Conservation (phyloP, 202 grass and related monocot species). For the Elaeis oleifera region DNA sequence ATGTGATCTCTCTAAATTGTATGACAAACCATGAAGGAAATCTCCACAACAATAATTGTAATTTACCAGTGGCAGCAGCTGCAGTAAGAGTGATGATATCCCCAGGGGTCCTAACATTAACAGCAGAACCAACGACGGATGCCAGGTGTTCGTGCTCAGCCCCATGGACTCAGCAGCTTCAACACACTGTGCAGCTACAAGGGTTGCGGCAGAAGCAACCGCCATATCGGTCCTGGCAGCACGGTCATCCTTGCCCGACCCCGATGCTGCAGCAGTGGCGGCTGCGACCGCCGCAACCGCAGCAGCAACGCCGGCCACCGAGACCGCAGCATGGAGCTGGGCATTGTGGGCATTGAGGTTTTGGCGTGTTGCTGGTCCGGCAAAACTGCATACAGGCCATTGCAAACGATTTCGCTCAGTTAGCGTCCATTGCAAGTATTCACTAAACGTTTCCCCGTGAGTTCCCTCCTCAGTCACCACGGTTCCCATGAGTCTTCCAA, state of each 20-base stretch:
- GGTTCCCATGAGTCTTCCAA: no score
- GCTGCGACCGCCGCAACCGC: constrained; percentile 70
- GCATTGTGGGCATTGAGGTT: constrained; percentile 77
- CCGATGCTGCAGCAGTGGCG: constrained; percentile 46
- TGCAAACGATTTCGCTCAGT: background rate
- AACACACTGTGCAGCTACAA: constrained; percentile 88
- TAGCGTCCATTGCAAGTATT: no score
- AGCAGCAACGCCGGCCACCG: constrained; percentile 66
- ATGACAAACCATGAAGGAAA: background rate
- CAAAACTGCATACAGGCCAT: constrained; percentile 46
- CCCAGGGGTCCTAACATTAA: constrained; percentile 58
- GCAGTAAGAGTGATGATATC: constrained; percentile 82
- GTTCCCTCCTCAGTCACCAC: no score
- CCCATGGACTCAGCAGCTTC: constrained; percentile 76
- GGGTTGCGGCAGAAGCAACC: constrained; percentile 67
- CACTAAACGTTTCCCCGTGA: no score
- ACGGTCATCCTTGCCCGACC: constrained; percentile 54
- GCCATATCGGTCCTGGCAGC: constrained; percentile 66
- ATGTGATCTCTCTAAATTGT: background rate
- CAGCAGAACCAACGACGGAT: constrained; percentile 57
- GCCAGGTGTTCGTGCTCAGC: constrained; percentile 67
- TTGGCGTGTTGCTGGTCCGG: constrained; percentile 45
- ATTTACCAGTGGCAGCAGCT: constrained; percentile 79
- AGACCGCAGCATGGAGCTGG: constrained; percentile 76
- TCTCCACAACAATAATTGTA: background rate